Conservation (phyloP, 2,329 filamentous ascomycete species). For the Botrytis cinerea region DNA sequence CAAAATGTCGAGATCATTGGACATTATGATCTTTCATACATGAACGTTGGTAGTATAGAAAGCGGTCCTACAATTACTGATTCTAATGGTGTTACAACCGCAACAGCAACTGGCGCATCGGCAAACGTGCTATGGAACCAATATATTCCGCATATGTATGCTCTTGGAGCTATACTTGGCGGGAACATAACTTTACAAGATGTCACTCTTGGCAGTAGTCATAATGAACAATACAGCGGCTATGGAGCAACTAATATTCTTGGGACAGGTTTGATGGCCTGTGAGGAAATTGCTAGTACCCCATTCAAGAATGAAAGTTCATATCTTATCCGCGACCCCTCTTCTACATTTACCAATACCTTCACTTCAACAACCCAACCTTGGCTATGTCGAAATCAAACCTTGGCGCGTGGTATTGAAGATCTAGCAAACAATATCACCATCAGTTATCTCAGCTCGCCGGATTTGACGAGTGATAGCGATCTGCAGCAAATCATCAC, state of each 20-base stretch:
- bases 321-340: not conserved
- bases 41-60: not conserved
- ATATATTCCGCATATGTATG: slow-evolving; percentile 9
- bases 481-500: not conserved
- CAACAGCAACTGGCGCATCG: not conserved
- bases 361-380: slow-evolving; percentile 3
- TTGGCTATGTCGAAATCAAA: slow-evolving; percentile 32
- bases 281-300: not conserved
- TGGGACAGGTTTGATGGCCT: not conserved
- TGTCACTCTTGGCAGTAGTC: not conserved
- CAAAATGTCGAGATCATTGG: not conserved
- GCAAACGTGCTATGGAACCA: not conserved
- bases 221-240: not conserved
- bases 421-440: slow-evolving; percentile 35
- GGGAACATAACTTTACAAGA: slow-evolving; percentile 5
- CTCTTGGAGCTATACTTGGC: not conserved
- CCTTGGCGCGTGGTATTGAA: slow-evolving; percentile 28
- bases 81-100: not conserved
- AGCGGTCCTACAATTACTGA: not conserved
- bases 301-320: slow-evolving; percentile 10
- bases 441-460: slow-evolving; percentile 31
- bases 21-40: not conserved
- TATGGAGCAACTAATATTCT: not conserved
- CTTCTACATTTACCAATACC: not conserved
- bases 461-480: slow-evolving; percentile 11